Evolutionary conservation across 148 eudicot genomes (phyloP).

Genomic region (Spergularia marina): DNA sequence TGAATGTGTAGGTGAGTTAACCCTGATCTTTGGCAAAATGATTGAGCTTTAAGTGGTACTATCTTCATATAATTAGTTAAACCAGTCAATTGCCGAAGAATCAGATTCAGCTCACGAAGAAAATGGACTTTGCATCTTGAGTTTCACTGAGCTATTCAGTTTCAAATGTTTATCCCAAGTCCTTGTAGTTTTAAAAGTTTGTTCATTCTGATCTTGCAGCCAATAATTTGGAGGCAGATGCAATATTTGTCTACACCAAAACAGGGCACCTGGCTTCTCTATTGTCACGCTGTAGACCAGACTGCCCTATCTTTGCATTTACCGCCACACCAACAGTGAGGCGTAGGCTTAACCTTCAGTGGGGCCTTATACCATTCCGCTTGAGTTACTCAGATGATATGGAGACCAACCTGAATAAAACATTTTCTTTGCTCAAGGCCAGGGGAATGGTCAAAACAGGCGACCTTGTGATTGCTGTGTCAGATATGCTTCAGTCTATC

Average conservation of each 20-base stretch:
- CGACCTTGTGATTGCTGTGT: conserved; percentile 91
- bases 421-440: conserved; percentile 85
- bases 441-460: conserved; percentile 96
- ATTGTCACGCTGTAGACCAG: conserved; percentile 88
- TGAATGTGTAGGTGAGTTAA: neutral
- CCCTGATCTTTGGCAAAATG: no score
- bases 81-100: no score
- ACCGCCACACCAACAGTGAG: conserved; percentile 66
- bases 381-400: conserved; percentile 87
- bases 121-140: no score
- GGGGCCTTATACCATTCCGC: conserved; percentile 97
- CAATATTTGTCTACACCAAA: conserved; percentile 85
- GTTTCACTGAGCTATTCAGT: no score
- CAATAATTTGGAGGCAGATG: conserved; percentile 85
- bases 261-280: conserved; percentile 94
- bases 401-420: conserved; percentile 89
- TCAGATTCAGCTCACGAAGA: no score
- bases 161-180: no score
- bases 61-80: no score
- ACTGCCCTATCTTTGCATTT: conserved; percentile 95
- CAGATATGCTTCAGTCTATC: conserved; percentile 93
- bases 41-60: no score
- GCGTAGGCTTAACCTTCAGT: conserved; percentile 84
- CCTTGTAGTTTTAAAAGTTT: neutral
- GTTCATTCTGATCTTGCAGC: conserved; percentile 51